These are phyloP conservation scores for Spathaspora sp. DNA, from an alignment of 805 yeast genomes.

Conservation along the genomic window DNA sequence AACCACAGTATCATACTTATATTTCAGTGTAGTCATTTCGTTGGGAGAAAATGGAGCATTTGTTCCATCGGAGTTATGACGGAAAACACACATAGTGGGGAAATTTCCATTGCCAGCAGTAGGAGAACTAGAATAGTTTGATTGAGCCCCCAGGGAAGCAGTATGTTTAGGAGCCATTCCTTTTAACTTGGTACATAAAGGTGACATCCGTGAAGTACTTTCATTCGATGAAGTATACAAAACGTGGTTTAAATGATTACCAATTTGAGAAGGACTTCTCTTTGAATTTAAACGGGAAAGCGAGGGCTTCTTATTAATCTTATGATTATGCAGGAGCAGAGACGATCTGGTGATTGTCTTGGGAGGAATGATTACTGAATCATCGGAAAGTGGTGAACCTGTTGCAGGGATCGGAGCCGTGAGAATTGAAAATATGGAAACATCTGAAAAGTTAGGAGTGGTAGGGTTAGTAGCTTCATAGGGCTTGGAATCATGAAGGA, in stretches of 20 bases:
- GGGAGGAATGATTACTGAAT: neutral
- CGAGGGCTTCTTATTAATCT: conserved; percentile 14
- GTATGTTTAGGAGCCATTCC: neutral
- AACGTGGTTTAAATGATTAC: neutral
- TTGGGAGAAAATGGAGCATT: neutral
- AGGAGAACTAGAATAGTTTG: neutral
- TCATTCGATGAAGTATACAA: conserved; percentile 1
- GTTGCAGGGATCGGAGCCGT: neutral
- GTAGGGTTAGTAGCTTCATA: conserved; percentile 1
- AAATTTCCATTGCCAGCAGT: conserved; percentile 3
- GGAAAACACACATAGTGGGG: conserved; percentile 21
- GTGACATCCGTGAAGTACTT: neutral
- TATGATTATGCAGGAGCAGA: neutral
- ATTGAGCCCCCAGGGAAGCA: neutral
- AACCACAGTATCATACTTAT: neutral
- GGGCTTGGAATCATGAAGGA: neutral
- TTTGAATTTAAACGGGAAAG: conserved; percentile 11
- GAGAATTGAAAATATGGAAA: neutral
- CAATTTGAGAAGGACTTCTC: neutral
- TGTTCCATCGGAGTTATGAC: conserved; percentile 21
- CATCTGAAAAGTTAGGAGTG: conserved; percentile 17
- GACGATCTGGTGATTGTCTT: conserved; percentile 1
- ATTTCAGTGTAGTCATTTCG: conserved; percentile 1
- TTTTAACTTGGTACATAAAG: conserved; percentile 1
- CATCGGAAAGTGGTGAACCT: neutral